Evolutionary conservation across 1,284 basidiomycete species (phyloP).

Genomic region (Moesziomyces globuligerus): DNA sequence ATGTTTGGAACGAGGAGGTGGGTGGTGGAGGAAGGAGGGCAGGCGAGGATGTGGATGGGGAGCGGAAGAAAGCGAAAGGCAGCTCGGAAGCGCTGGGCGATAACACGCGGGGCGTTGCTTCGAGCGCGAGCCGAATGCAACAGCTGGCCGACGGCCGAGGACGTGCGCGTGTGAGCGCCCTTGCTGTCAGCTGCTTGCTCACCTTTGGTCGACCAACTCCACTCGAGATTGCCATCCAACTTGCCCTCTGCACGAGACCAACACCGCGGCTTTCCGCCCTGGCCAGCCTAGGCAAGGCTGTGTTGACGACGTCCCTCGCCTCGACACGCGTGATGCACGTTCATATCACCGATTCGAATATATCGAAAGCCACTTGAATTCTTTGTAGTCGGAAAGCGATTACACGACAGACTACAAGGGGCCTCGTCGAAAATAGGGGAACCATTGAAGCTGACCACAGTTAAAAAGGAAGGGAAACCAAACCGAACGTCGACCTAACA

Average conservation of each 20-base stretch:
- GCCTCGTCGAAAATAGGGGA: conserved; percentile 2
- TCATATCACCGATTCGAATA: conserved; percentile 23
- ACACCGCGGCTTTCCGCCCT: background rate
- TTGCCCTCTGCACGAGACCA: background rate
- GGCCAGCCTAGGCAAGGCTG: background rate
- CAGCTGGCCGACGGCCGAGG: too few species aligned
- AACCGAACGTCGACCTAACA: too few species aligned
- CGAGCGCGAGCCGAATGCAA: too few species aligned
- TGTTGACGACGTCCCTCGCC: conserved; percentile 2
- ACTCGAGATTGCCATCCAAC: background rate
- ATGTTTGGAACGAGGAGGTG: background rate
- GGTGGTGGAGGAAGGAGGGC: background rate
- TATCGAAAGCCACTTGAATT: background rate
- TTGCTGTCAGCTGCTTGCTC: background rate
- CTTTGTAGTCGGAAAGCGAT: conserved; percentile 4
- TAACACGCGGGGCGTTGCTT: conserved; percentile 7
- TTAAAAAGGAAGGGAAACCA: too few species aligned
- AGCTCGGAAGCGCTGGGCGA: background rate
- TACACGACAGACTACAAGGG: background rate
- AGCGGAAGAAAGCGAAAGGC: background rate
- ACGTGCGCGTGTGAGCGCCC: conserved; percentile 6
- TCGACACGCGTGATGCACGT: background rate
- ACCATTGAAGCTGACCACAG: too few species aligned
- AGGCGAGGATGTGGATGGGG: conserved; percentile 1
- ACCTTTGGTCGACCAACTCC: background rate